Percentiles rank a stretch among this genome's conserved stretches.
Conservation (phyloP, 139 green algal genomes). For the Picochlorum sp. region DNA sequence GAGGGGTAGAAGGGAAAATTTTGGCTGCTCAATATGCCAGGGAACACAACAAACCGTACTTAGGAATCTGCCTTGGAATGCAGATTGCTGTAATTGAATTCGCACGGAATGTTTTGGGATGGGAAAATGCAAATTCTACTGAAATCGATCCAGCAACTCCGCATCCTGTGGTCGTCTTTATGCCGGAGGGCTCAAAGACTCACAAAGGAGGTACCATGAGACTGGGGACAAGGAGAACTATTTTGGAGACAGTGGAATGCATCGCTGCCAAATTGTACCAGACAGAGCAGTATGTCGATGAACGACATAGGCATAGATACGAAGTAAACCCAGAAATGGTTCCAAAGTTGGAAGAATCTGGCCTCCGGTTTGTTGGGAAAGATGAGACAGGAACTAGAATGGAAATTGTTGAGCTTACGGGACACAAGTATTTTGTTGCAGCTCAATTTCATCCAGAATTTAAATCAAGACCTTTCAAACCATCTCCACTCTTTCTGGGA, state of each 20-base stretch:
- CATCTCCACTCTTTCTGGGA: conserved; percentile 79
- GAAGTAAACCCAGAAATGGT: conserved; percentile 94
- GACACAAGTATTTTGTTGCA: conserved; percentile 86
- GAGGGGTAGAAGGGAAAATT: conserved; percentile 93
- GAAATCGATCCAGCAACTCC: conserved; percentile 77
- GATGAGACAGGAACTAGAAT: conserved; percentile 89
- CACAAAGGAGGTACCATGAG: conserved; percentile 97
- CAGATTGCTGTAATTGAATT: conserved; percentile 97
- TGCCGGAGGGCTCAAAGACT: conserved; percentile 88
- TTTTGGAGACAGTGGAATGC: conserved; percentile 85
- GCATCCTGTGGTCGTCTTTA: conserved; percentile 90
- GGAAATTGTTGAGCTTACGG: conserved; percentile 90
- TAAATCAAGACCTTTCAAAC: conserved; percentile 68
- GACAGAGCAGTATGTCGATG: conserved; percentile 67
- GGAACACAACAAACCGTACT: conserved; percentile 68
- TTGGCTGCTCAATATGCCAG: conserved; percentile 80
- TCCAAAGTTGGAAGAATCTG: conserved; percentile 65
- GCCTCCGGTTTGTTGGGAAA: conserved; percentile 82
- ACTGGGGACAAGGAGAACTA: conserved; percentile 74
- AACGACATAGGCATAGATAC: conserved; percentile 93
- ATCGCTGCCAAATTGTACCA: conserved; percentile 90
- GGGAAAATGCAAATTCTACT: conserved; percentile 72
- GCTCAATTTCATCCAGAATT: conserved; percentile 89
- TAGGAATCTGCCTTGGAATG: conserved; percentile 99
- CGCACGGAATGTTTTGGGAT: conserved; percentile 78